Evolutionary conservation across 2,329 filamentous ascomycete species (phyloP), one percentile per base, ranked within the genome.

Genomic region (Cladobotryum mycophilum): DNA sequence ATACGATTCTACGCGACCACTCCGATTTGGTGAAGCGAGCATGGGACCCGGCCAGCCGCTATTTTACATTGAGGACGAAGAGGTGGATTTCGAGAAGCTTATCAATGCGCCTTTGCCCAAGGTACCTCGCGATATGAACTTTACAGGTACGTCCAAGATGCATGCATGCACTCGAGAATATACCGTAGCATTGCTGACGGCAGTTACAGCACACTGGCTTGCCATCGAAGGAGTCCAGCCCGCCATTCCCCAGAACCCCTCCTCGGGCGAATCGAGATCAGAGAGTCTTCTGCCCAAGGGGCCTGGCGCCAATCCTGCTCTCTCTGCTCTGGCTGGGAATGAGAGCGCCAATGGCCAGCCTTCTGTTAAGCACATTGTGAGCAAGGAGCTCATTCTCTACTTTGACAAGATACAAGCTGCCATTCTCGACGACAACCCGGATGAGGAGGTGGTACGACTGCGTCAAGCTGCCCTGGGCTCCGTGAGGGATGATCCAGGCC

Each of bases 21-120:
- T 99, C 61, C 82, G 88, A 49, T 99, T 95, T 64, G 93, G 93
- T 47, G 93, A 99, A 70, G 93, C 93, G 3, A 95, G 88, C 52
- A 75, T 99, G 54, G 93, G 93, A 0, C 90, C 91, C 13, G 91
- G 92, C 9, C 93, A 99, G 70, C 90, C 92, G 48, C 74, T 99
- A 18, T 99, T 92, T 70, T 99, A 99, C 67, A 87, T 99, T 36
- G 93, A 99, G 64, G 93, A 99, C 66, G 93, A 99, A 65, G 93
- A 99, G 74, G 86, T 97, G 49, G 93, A 99, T 69, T 97, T 99
- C 65, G 93, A 99, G 74, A 97, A 97, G 75, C 76, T 99, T 58
- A 96, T 99, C 67, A 99, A 99, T 71, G 90, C 90, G 57, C 89
- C 93, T 4, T 71, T 99, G 58, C 93, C 93, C 22, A 96, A 95